A percentile compares a stretch with the other conserved stretches of the same genome.
phyloP scores from a whole-genome alignment of 2,329 filamentous ascomycete genomes.

The Botrytis fragariae region DNA sequence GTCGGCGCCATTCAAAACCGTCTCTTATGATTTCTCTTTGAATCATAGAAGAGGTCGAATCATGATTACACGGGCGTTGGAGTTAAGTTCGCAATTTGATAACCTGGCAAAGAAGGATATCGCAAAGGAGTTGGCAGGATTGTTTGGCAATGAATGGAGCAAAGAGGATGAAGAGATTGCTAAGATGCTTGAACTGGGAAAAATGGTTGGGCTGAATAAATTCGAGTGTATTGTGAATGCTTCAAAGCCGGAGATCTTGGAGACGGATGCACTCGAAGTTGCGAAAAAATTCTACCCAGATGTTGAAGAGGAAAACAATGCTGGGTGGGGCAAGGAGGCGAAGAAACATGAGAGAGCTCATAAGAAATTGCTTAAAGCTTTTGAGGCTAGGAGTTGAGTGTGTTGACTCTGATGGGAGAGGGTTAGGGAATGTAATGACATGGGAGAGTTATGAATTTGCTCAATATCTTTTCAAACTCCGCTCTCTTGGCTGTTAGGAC shows the following conservation, averaged over 20 bases:
- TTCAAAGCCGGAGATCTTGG: neutral
- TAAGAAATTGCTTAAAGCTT: conserved; percentile 11
- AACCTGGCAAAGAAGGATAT: conserved; percentile 11
- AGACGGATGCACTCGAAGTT: neutral
- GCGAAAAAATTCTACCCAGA: neutral
- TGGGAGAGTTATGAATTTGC: neutral
- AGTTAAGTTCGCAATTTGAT: neutral
- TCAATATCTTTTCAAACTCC: neutral
- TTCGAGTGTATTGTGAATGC: conserved; percentile 18
- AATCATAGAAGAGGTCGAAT: conserved; percentile 8
- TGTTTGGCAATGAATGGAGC: conserved; percentile 4
- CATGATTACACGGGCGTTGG: conserved; percentile 1
- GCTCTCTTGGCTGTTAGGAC: neutral
- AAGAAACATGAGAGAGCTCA: conserved; percentile 12
- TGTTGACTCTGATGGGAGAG: no score
- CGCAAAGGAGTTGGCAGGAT: neutral
- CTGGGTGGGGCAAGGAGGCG: conserved; percentile 19
- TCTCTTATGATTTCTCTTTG: neutral
- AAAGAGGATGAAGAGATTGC: conserved; percentile 4
- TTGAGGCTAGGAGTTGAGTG: neutral
- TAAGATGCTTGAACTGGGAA: conserved; percentile 7
- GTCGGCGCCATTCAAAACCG: neutral
- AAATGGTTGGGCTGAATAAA: conserved; percentile 9
- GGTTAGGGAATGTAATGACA: neutral
- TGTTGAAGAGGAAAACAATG: neutral